Evolutionary conservation across 2,329 filamentous ascomycete genomes (phyloP), one percentile per base, ranked within the genome.

Genomic region (Drechslerella stenobrocha): DNA sequence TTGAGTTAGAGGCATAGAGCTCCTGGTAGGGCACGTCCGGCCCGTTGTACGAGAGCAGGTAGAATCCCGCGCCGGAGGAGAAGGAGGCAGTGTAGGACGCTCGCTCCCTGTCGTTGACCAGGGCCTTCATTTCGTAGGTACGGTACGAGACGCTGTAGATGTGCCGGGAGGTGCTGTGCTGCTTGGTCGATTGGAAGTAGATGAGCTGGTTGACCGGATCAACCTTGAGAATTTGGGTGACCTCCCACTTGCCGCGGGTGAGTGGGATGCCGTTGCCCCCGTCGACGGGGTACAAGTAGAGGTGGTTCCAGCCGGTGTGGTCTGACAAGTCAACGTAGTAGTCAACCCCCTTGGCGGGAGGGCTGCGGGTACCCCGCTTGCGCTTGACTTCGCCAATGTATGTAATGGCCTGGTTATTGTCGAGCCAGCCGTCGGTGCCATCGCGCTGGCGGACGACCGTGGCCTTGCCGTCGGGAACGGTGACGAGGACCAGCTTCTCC

Each of bases 11-110:
- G 0, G 81, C 77, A 76, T 86, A 87, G 0, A 88, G 78, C 70
- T 87, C 83, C 72, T 88, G 84, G 75, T 87, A 87, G 0, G 86
- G 85, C 0, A 88, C 82, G 56, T 87, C 82, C 0, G 86, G 86
- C 0, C 86, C 86, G 15, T 77, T 76, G 73, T 88, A 88, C 52
- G 77, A 81, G 1, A 87, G 80, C 40, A 88, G 81, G 72, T 87
- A 87, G 77, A 84, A 88, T 1, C 81, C 81, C 0, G 81, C 83
- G 1, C 76, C 78, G 1, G 82, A 79, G 0, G 85, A 87, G 76
- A 88, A 88, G 0, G 84, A 86, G 0, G 85, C 85, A 3, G 79
- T 79, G 81, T 83, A 88, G 72, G 80, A 81, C 0, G 80, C 86
- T 0, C 83, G 76, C 0, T 81, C 77, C 0, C 76, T 79, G 55